Evolutionary conservation across 2,329 filamentous ascomycete genomes (phyloP).

Genomic region (Alternaria panax): DNA sequence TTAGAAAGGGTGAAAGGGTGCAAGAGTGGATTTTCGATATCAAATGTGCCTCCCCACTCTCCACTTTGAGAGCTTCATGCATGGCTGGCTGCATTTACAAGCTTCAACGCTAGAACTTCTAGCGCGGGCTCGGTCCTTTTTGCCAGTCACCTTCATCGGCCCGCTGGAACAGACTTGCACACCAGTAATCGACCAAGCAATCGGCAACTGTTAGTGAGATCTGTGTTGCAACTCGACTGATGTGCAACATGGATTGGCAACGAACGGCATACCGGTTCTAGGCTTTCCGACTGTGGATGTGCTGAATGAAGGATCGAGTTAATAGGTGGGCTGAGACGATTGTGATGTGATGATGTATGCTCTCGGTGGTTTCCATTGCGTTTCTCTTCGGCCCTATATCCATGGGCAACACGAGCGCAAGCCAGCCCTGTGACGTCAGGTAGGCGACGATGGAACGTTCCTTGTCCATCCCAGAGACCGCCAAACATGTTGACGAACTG

Average conservation of each 20-base stretch:
- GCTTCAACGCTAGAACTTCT: conserved; percentile 9
- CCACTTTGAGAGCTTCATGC: conserved; percentile 3
- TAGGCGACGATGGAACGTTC: conserved; percentile 1
- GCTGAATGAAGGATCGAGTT: not conserved
- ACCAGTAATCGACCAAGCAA: no score
- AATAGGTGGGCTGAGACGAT: not conserved
- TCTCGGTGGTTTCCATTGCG: not conserved
- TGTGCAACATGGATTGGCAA: conserved; percentile 5
- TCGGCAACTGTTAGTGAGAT: conserved; percentile 6
- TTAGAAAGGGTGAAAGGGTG: no score
- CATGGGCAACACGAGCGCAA: conserved; percentile 10
- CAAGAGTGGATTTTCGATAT: no score
- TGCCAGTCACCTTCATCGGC: conserved; percentile 4
- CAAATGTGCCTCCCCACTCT: no score
- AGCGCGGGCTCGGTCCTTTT: conserved; percentile 8
- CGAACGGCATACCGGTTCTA: conserved; percentile 7
- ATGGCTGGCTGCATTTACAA: conserved; percentile 13
- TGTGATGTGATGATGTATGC: not conserved
- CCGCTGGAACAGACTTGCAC: no score
- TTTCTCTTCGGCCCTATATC: conserved; percentile 17
- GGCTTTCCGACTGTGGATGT: conserved; percentile 3
- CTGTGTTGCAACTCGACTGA: not conserved
- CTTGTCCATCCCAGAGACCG: not conserved
- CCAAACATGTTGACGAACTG: not conserved
- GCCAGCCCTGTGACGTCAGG: conserved; percentile 13